phyloP scores from a whole-genome alignment of 1,139 yeast genomes.

The Nakaseomyces uthaithaninus region DNA sequence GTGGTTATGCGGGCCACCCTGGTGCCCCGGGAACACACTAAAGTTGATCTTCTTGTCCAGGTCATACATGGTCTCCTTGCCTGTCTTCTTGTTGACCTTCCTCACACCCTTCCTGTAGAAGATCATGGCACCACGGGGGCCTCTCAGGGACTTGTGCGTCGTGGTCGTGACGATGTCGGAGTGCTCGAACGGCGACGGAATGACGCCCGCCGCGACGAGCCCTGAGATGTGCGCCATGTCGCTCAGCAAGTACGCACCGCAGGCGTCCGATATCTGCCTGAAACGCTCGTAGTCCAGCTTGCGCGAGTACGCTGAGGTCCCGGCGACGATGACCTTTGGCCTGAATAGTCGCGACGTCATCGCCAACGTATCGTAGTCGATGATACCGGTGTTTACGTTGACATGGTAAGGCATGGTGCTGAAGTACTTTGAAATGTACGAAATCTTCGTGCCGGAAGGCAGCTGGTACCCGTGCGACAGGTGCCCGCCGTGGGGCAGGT shows the following conservation, averaged over 20 bases:
- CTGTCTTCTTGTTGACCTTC: conserved; percentile 64
- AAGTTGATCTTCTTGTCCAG: conserved; percentile 86
- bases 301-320: conserved; percentile 94
- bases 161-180: conserved; percentile 96
- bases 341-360: conserved; percentile 78
- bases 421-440: conserved; percentile 85
- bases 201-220: conserved; percentile 84
- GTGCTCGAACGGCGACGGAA: conserved; percentile 86
- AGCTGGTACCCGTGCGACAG: conserved; percentile 95
- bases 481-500: conserved; percentile 96
- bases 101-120: conserved; percentile 90
- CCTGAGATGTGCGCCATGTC: conserved; percentile 99
- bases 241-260: conserved; percentile 83
- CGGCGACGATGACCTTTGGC: conserved; percentile 92
- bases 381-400: conserved; percentile 74
- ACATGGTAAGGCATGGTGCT: conserved; percentile 96
- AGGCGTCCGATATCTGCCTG: conserved; percentile 82
- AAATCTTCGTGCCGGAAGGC: conserved; percentile 67
- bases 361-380: conserved; percentile 84
- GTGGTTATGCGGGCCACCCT: conserved; percentile 98
- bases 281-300: conserved; percentile 84
- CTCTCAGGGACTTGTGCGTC: conserved; percentile 93
- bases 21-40: conserved; percentile 97
- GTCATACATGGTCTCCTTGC: conserved; percentile 79
- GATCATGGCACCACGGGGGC: conserved; percentile 99